phyloP scores from a whole-genome alignment of 2,329 filamentous ascomycete genomes.

The Aspergillus tubingensis region DNA sequence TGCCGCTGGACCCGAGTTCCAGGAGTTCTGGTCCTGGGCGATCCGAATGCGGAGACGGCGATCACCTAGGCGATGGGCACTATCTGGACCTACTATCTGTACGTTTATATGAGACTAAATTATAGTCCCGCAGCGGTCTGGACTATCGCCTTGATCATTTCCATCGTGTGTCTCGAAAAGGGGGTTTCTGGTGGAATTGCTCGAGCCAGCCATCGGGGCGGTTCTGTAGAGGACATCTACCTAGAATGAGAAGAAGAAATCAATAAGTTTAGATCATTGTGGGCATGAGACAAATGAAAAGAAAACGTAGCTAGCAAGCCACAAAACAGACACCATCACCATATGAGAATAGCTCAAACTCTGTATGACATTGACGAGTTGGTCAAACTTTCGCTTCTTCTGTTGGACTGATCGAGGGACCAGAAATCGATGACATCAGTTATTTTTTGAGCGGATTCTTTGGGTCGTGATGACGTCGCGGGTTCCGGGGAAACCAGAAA shows the following conservation, averaged over 20 bases:
- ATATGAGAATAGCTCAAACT: conserved; percentile 8
- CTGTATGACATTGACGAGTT: conserved; percentile 1
- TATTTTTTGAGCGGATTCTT: background rate
- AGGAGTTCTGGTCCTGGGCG: conserved; percentile 9
- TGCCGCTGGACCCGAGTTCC: conserved; percentile 7
- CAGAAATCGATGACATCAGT: conserved; percentile 24
- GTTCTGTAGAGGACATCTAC: background rate
- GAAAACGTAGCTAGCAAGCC: background rate
- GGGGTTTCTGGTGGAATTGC: background rate
- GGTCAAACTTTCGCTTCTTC: background rate
- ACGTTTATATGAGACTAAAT: conserved; percentile 5
- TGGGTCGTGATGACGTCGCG: conserved; percentile 22
- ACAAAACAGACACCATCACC: background rate
- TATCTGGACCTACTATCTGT: conserved; percentile 11
- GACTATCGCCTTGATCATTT: background rate
- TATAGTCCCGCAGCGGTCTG: conserved; percentile 6
- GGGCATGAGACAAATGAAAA: background rate
- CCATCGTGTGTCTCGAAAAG: background rate
- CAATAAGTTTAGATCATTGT: background rate
- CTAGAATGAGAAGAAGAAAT: background rate
- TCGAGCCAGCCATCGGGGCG: background rate
- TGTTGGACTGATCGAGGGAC: background rate
- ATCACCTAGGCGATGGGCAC: conserved; percentile 13
- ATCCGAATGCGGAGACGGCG: conserved; percentile 12
- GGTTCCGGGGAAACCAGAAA: conserved; percentile 6